These are phyloP conservation scores for Barnettozyma californica DNA, from an alignment of 805 yeast species.

Conservation along the genomic window DNA sequence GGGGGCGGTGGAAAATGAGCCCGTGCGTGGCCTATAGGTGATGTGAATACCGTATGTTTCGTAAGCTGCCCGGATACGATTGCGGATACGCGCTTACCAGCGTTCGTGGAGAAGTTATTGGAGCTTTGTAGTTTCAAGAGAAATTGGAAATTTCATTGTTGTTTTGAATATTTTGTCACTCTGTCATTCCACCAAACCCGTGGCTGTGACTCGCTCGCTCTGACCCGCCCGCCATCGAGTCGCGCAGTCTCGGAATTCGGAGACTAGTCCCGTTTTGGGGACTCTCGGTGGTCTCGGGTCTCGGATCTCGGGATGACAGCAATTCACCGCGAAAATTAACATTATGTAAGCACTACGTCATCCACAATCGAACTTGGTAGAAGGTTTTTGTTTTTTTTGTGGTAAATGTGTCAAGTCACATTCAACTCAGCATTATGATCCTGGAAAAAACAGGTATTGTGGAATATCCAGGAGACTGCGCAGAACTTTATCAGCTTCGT, in stretches of 20 bases:
- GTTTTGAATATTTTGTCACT: background rate
- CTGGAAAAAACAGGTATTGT: background rate
- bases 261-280: background rate
- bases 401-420: too few relatives aligned
- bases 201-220: background rate
- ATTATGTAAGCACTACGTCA: background rate
- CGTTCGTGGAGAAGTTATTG: background rate
- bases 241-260: background rate
- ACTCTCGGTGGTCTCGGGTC: background rate
- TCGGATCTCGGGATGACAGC: background rate
- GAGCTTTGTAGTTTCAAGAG: background rate
- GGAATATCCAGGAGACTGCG: background rate
- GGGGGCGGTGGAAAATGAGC: background rate
- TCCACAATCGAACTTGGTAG: background rate
- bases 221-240: background rate
- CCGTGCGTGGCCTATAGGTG: background rate
- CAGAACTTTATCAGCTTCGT: background rate
- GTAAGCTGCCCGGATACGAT: background rate
- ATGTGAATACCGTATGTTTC: background rate
- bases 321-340: background rate
- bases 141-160: background rate
- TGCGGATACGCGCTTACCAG: background rate
- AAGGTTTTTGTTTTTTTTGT: background rate
- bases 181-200: background rate
- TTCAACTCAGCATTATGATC: too few relatives aligned